phyloP scores from a whole-genome alignment of 2,329 filamentous ascomycete species.

The Plenodomus biglobosus region DNA sequence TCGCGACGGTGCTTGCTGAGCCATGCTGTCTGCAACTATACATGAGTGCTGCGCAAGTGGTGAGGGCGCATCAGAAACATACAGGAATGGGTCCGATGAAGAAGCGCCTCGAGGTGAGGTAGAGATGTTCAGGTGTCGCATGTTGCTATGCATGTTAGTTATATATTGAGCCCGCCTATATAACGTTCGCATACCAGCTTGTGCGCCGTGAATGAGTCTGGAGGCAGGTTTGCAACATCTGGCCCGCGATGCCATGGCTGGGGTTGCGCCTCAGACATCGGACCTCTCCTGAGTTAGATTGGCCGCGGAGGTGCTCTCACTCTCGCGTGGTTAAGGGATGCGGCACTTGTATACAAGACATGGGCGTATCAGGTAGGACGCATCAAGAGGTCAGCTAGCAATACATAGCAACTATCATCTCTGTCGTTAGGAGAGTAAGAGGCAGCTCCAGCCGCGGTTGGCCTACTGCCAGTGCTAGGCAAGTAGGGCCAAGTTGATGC shows the following conservation, averaged over 20 bases:
- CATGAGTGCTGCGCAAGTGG: slow-evolving; percentile 14
- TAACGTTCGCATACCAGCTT: slow-evolving; percentile 49
- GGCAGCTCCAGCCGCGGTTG: slow-evolving; percentile 16
- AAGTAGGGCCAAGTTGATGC: slow-evolving; percentile 19
- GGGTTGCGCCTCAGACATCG: slow-evolving; percentile 34
- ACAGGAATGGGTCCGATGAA: slow-evolving; percentile 66
- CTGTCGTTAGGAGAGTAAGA: slow-evolving; percentile 16
- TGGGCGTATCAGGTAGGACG: not conserved
- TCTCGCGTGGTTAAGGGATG: slow-evolving; percentile 10
- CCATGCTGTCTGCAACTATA: slow-evolving; percentile 55
- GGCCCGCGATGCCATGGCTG: slow-evolving; percentile 40
- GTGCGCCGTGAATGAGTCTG: slow-evolving; percentile 57
- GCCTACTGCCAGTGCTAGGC: slow-evolving; percentile 9
- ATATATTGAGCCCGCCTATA: not conserved
- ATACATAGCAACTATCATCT: slow-evolving; percentile 4
- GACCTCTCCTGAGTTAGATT: slow-evolving; percentile 18
- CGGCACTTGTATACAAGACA: slow-evolving; percentile 17
- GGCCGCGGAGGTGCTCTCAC: slow-evolving; percentile 19
- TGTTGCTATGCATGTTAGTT: slow-evolving; percentile 52
- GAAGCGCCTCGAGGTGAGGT: slow-evolving; percentile 62
- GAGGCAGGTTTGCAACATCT: slow-evolving; percentile 42
- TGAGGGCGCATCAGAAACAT: slow-evolving; percentile 16
- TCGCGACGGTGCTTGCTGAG: slow-evolving; percentile 63
- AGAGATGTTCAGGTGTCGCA: slow-evolving; percentile 62
- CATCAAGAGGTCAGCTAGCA: not conserved